Evolutionary conservation across 2,329 filamentous ascomycete species (phyloP).

Genomic region (Botryotinia calthae): DNA sequence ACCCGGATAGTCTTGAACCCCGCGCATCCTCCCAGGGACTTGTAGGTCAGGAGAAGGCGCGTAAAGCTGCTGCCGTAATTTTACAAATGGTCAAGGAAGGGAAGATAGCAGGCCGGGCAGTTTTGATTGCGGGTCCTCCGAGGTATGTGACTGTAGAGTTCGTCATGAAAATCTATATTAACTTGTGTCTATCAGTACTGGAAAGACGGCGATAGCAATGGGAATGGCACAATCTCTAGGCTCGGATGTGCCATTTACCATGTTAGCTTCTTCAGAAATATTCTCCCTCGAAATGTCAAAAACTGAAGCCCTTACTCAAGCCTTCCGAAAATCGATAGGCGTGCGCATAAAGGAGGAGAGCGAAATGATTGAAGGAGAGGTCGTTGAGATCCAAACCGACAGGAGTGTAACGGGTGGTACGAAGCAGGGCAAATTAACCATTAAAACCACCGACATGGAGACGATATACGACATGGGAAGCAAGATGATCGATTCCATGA

Average conservation of each 20-base stretch:
- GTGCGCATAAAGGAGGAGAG: slow-evolving; percentile 98
- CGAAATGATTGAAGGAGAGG: slow-evolving; percentile 98
- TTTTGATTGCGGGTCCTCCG: slow-evolving; percentile 91
- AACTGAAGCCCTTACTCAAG: slow-evolving; percentile 95
- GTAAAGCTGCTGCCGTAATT: slow-evolving; percentile 94
- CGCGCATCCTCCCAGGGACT: slow-evolving; percentile 83
- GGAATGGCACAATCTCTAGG: slow-evolving; percentile 97
- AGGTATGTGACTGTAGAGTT: slow-evolving; percentile 49
- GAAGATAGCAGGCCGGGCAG: slow-evolving; percentile 93
- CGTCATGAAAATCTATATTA: slow-evolving; percentile 7
- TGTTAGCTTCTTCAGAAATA: slow-evolving; percentile 92
- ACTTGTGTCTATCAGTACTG: slow-evolving; percentile 60
- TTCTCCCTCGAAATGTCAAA: slow-evolving; percentile 99
- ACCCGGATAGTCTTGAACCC: slow-evolving; percentile 86
- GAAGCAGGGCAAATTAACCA: slow-evolving; percentile 98
- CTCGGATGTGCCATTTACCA: slow-evolving; percentile 92
- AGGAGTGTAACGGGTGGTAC: slow-evolving; percentile 93
- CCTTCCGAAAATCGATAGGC: slow-evolving; percentile 98
- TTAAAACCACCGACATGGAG: slow-evolving; percentile 99
- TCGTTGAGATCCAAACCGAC: slow-evolving; percentile 98
- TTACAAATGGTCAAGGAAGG: slow-evolving; percentile 98
- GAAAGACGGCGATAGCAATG: slow-evolving; percentile 98
- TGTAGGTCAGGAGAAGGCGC: slow-evolving; percentile 92
- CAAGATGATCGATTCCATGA: slow-evolving; percentile 99
- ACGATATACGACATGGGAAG: slow-evolving; percentile 99